Base-by-base conservation (phyloP, 305 asterid species). In the Plantago coronopus region DNA sequence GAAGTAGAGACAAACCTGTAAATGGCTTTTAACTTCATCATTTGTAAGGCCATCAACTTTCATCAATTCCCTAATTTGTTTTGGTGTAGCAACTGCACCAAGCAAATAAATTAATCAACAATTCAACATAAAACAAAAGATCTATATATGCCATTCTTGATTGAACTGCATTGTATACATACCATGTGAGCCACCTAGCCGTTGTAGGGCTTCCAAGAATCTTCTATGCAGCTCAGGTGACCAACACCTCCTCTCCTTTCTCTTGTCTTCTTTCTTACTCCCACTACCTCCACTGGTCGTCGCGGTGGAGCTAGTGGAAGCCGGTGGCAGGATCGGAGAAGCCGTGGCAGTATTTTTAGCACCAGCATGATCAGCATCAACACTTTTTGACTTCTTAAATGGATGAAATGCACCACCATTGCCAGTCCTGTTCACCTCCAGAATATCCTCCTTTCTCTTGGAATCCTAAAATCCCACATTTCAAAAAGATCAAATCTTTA, bases 1-100 rank as follows among this genome's bases (percentile, higher is more conserved):
- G 25, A 18, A 37, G 40, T 34, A 34, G 40, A 31, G 4, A 69
- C 82, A 40, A 64, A 91, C 98, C 98, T 91, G 98, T 51, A 91
- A 82, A 82, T 91, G 98, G 71, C 98, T 91, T 69, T 91, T 91
- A 64, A 91, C 96, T 72, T 91, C 98, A 57, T 91, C 98, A 71
- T 88, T 91, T 34, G 98, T 86, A 29, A 91, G 95, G n/a, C 96
- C 96, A 76, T 86, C 96, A 34, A 91, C 94, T 70, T 83, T 86
- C 98, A 91, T 91, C 65, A 88, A 51, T 56, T 88, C 98, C 77
- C 95, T 83, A 68, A 91, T 91, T 80, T 86, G 98, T 69, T 91
- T 91, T 5, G 98, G 98, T 13, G 98, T 91, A 51, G 94, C 98
- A 61, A 72, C 98, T 89, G 76, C 66, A 67, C 5, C 47, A 22